These are phyloP conservation scores for Discostella stelligera DNA, from an alignment of 352 stramenopile species.

Conservation along the genomic window DNA sequence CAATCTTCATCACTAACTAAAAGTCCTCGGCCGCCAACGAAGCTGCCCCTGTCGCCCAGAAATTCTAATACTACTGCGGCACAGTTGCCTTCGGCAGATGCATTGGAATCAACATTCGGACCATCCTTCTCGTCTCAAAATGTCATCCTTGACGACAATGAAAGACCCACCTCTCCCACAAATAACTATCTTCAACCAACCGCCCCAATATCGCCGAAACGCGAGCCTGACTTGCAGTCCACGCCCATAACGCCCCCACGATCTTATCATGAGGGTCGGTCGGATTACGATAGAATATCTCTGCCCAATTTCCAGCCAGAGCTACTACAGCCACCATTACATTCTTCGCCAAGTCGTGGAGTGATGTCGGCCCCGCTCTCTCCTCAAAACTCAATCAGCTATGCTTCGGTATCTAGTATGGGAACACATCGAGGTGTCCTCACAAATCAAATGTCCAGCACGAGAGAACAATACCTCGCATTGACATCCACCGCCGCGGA, in stretches of 20 bases:
- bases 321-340: constrained; percentile 2
- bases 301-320: constrained; percentile 1
- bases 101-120: constrained; percentile 47
- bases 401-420: constrained; percentile 19
- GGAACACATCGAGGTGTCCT: constrained; percentile 11
- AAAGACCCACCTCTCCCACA: constrained; percentile 17
- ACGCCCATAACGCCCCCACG: constrained; percentile 66
- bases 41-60: constrained; percentile 40
- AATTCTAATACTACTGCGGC: neutral
- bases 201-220: constrained; percentile 34
- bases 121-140: constrained; percentile 50
- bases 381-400: constrained; percentile 29
- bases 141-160: constrained; percentile 25
- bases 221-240: constrained; percentile 10
- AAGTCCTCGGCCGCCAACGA: constrained; percentile 31
- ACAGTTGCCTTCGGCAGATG: constrained; percentile 38
- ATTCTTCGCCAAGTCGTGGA: constrained; percentile 10
- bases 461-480: constrained; percentile 53
- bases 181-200: neutral
- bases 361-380: constrained; percentile 30
- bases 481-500: constrained; percentile 75
- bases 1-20: constrained; percentile 7
- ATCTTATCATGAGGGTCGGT: constrained; percentile 53
- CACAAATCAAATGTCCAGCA: constrained; percentile 7
- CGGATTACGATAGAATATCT: constrained; percentile 16